Conservation (phyloP, 345 rosid genomes). For the Pistacia vera region DNA sequence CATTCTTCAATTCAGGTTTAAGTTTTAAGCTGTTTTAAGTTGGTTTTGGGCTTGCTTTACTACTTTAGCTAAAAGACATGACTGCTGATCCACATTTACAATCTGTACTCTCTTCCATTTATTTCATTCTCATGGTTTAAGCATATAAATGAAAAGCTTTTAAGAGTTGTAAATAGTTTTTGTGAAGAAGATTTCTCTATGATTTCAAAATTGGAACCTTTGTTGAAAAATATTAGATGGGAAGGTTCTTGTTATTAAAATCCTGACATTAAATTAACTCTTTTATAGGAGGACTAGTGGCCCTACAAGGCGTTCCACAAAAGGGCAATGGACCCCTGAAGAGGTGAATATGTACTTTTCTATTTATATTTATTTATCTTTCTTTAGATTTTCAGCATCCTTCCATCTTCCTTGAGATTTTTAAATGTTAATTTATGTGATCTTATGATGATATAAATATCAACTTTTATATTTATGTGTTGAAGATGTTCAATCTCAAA, state of each 20-base stretch:
- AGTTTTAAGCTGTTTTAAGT: not conserved
- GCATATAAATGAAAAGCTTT: not conserved
- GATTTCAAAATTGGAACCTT: not conserved
- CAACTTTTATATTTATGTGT: not conserved
- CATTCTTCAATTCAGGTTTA: not conserved
- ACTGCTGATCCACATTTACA: slow-evolving; percentile 5
- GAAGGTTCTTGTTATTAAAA: not conserved
- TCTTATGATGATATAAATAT: not conserved
- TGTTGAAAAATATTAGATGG: not conserved
- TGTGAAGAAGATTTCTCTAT: not conserved
- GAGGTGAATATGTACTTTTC: slow-evolving; percentile 54
- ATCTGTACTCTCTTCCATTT: not conserved
- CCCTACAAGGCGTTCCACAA: slow-evolving; percentile 95
- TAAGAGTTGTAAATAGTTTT: not conserved
- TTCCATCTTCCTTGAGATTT: slow-evolving; percentile 1
- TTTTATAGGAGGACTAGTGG: slow-evolving; percentile 88
- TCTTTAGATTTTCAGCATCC: slow-evolving; percentile 13
- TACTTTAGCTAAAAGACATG: not conserved
- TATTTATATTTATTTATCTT: slow-evolving; percentile 7
- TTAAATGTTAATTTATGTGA: not conserved
- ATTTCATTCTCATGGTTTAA: not conserved
- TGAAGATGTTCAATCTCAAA: not conserved
- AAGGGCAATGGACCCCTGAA: slow-evolving; percentile 99
- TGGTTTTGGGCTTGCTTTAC: not conserved
- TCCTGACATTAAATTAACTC: not conserved